Conservation (phyloP, 208 protist species). For the Wallacemonas sp. region DNA sequence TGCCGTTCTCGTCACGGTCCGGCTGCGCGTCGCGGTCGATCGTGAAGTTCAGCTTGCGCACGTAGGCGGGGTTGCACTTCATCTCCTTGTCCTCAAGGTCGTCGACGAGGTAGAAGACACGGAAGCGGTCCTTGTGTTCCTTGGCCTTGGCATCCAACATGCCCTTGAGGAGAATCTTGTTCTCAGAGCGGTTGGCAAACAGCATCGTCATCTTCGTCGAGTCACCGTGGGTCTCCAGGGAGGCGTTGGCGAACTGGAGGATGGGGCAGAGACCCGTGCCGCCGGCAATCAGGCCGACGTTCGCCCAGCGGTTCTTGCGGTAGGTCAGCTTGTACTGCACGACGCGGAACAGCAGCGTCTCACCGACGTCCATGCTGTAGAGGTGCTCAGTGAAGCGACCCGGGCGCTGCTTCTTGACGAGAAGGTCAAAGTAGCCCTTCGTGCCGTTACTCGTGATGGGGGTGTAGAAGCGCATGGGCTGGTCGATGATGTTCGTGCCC, state of each 20-base stretch:
- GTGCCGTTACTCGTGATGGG: slow-evolving; percentile 87
- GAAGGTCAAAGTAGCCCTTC: slow-evolving; percentile 89
- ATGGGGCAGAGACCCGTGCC: slow-evolving; percentile 93
- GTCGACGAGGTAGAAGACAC: slow-evolving; percentile 91
- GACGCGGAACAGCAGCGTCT: slow-evolving; percentile 75
- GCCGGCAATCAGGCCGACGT: slow-evolving; percentile 89
- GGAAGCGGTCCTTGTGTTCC: slow-evolving; percentile 69
- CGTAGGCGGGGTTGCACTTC: slow-evolving; percentile 42
- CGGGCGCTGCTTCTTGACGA: slow-evolving; percentile 82
- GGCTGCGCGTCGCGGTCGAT: slow-evolving; percentile 45
- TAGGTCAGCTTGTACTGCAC: slow-evolving; percentile 86
- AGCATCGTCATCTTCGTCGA: slow-evolving; percentile 83
- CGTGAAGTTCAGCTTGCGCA: slow-evolving; percentile 25
- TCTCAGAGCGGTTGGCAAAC: slow-evolving; percentile 91
- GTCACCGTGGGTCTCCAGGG: slow-evolving; percentile 79
- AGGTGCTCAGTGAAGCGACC: slow-evolving; percentile 87
- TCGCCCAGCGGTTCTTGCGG: slow-evolving; percentile 70
- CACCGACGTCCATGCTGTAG: slow-evolving; percentile 81
- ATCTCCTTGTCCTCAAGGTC: slow-evolving; percentile 53
- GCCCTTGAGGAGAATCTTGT: slow-evolving; percentile 92
- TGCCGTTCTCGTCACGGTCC: slow-evolving; percentile 35
- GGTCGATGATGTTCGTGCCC: slow-evolving; percentile 75
- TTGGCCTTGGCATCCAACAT: slow-evolving; percentile 77
- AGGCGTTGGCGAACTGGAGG: slow-evolving; percentile 89
- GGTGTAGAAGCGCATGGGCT: slow-evolving; percentile 91